Evolutionary conservation across 179 eudicot genomes (phyloP).

Genomic region (Beta corolliflora): DNA sequence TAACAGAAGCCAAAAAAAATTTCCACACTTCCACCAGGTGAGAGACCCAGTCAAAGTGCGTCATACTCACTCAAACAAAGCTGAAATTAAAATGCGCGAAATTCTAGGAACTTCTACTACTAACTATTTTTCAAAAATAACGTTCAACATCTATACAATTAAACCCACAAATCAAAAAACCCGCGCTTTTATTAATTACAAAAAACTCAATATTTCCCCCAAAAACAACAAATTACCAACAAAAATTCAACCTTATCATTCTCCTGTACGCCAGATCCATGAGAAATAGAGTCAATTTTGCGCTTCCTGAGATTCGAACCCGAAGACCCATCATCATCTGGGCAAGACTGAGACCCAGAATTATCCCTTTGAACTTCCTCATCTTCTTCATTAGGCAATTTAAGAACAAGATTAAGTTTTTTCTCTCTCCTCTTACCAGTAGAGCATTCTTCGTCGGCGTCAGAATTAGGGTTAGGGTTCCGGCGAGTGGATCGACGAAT

Average conservation of each 20-base stretch:
- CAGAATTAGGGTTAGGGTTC: conserved; percentile 42
- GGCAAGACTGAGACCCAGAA: conserved; percentile 33
- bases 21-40: conserved; percentile 24
- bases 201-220: background rate
- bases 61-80: conserved; percentile 35
- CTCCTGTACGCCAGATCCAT: conserved; percentile 38
- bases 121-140: conserved; percentile 26
- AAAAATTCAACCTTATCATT: conserved; percentile 33
- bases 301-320: conserved; percentile 34
- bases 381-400: conserved; percentile 13
- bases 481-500: conserved; percentile 51
- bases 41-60: conserved; percentile 45
- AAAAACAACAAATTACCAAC: background rate
- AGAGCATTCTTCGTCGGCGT: conserved; percentile 34
- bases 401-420: conserved; percentile 30
- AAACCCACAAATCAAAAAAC: conserved; percentile 16
- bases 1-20: conserved; percentile 7
- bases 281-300: conserved; percentile 38
- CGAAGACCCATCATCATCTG: conserved; percentile 13
- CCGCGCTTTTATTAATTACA: background rate
- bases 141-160: background rate
- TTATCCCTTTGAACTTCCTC: background rate
- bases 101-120: conserved; percentile 29
- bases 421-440: conserved; percentile 22
- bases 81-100: conserved; percentile 41